Evolutionary conservation across 2,329 filamentous ascomycete species (phyloP).

Genomic region (Aureobasidium sp.): DNA sequence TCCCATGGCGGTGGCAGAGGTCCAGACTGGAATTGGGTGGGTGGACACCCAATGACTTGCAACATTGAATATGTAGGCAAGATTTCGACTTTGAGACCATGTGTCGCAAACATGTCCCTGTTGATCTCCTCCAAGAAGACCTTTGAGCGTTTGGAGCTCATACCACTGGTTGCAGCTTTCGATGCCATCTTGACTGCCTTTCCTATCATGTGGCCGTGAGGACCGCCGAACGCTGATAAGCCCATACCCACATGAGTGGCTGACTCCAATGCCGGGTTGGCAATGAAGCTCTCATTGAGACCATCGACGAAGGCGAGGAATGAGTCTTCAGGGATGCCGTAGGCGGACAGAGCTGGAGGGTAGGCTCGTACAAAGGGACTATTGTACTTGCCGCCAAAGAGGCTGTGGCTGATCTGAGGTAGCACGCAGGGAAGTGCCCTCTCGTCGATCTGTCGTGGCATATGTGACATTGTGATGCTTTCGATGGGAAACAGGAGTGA

Average conservation of each 20-base stretch:
- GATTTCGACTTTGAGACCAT: neutral
- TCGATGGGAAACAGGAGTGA: neutral
- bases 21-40: neutral
- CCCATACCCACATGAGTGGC: neutral
- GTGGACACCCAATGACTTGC: neutral
- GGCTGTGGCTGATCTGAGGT: neutral
- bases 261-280: neutral
- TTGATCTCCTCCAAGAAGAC: neutral
- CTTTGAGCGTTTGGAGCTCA: neutral
- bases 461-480: neutral
- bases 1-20: neutral
- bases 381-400: slow-evolving; percentile 1
- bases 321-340: neutral
- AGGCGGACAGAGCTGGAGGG: neutral
- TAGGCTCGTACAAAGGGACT: neutral
- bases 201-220: neutral
- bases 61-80: neutral
- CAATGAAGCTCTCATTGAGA: neutral
- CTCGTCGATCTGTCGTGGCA: neutral
- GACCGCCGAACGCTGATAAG: neutral
- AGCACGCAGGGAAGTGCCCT: neutral
- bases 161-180: neutral
- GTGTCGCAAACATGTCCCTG: neutral
- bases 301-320: neutral
- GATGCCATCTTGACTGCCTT: neutral